Conservation (phyloP, 202 grass and related monocot genomes). For the Musa balbisiana region DNA sequence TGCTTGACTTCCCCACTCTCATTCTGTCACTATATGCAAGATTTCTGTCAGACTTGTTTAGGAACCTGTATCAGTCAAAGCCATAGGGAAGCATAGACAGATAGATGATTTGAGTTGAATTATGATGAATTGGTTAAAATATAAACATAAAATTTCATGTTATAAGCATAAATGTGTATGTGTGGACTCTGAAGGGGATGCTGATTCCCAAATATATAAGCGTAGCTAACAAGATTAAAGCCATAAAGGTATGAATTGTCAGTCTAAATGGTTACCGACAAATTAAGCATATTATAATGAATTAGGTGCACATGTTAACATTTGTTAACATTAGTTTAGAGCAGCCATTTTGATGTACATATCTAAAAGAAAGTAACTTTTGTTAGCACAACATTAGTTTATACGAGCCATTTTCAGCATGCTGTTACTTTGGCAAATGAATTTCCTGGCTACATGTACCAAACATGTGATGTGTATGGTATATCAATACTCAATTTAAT, state of each 20-base stretch:
- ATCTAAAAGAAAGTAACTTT: no score
- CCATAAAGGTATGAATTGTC: no score
- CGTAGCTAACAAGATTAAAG: no score
- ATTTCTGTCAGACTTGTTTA: conserved; percentile 72
- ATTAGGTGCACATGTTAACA: neutral
- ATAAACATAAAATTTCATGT: no score
- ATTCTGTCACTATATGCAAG: conserved; percentile 81
- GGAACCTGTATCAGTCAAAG: conserved; percentile 40
- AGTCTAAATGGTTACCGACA: neutral
- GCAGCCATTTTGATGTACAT: no score
- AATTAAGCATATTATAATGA: neutral
- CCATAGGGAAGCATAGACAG: neutral
- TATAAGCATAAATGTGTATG: no score
- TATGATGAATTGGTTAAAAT: no score
- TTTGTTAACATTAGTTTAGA: no score
- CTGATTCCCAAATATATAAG: no score
- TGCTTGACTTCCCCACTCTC: conserved; percentile 53
- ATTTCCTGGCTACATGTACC: neutral
- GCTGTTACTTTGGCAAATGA: neutral
- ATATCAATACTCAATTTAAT: no score
- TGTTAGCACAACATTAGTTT: neutral
- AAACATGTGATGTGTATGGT: neutral
- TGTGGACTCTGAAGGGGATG: no score
- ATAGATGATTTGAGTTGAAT: no score
- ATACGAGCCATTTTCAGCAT: neutral